Evolutionary conservation across 768 basidiomycete genomes (phyloP), one percentile per base, ranked within the genome.

Genomic region (Hericium erinaceus): DNA sequence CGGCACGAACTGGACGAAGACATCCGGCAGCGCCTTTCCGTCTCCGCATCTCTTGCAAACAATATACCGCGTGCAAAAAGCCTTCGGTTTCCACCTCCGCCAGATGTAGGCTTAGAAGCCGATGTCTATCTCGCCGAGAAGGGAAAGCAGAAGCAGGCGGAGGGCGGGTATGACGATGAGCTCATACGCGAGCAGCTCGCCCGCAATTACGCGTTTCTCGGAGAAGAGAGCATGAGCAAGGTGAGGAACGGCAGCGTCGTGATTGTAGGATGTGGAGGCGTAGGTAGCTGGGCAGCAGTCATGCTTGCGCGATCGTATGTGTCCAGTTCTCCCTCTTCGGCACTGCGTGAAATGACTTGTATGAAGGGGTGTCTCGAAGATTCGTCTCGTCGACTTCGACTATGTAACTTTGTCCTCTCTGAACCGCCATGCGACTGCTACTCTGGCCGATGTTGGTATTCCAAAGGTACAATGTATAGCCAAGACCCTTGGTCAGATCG

Each of bases 271-370:
- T 92, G 94, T 62, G 97, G 97, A 58, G 95, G 97, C 2, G 97
- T 99, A 0, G 97, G 97, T 0, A 94, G 91, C 66, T 95, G 93
- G 91, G 89, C 85, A 39, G 93, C 94, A 15, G 81, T 95, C 37
- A 95, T 95, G 95, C 82, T 93, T 26, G 86, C 84, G 48, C 75
- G 94, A 68, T 94, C 92, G 89, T 94, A 66, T 67, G 90, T 81
- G 8, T 33, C 28, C 4, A 37, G 39, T 44, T 33, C 24, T 37
- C 13, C 26, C 9, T 46, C 24, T 52, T 33, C 40, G 33, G 26
- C 28, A 55, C 16, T 12, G 37, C 15, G 33, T 50, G 20, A 5
- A 10, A 26, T 28, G 39, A 58, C 48, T 39, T 57, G 52, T 20
- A 33, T 33, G 41, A 62, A 90, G 89, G 39, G 89, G 90, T 26